Evolutionary conservation across 1,284 basidiomycete species (phyloP).

Genomic region (Cystobasidium slooffiae): DNA sequence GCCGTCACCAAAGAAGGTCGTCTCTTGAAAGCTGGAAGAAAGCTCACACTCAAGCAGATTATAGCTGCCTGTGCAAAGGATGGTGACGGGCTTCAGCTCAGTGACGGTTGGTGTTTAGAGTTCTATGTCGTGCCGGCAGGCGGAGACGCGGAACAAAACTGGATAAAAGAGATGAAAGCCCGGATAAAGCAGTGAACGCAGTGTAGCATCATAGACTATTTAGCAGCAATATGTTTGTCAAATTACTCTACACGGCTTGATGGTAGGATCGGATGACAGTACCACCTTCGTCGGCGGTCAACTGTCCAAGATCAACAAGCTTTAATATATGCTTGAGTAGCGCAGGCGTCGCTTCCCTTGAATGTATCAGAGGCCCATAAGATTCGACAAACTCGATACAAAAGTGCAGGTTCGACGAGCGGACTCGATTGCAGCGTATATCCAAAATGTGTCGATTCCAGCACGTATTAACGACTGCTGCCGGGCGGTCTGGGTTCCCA

Average conservation of each 20-base stretch:
- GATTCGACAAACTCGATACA: slow-evolving; percentile 34
- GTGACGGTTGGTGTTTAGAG: slow-evolving; percentile 73
- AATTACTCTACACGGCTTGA: slow-evolving; percentile 7
- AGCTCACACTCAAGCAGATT: slow-evolving; percentile 79
- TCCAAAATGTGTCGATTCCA: slow-evolving; percentile 39
- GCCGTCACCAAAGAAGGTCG: slow-evolving; percentile 76
- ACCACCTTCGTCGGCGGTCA: slow-evolving; percentile 28
- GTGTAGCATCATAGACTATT: not conserved
- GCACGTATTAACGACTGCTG: slow-evolving; percentile 35
- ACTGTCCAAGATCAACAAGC: slow-evolving; percentile 39
- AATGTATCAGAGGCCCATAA: slow-evolving; percentile 25
- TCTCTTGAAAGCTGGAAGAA: slow-evolving; percentile 85
- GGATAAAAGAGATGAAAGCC: slow-evolving; percentile 86
- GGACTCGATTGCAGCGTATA: slow-evolving; percentile 23
- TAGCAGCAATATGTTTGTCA: not conserved
- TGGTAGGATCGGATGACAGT: slow-evolving; percentile 24
- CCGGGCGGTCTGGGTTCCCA: slow-evolving; percentile 22
- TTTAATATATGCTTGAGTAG: slow-evolving; percentile 34
- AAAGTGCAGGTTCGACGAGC: slow-evolving; percentile 31
- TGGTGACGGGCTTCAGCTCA: slow-evolving; percentile 79
- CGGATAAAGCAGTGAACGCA: slow-evolving; percentile 1
- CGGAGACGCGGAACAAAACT: slow-evolving; percentile 77
- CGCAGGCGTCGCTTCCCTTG: slow-evolving; percentile 18
- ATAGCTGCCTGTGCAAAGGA: slow-evolving; percentile 63
- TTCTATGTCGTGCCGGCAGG: slow-evolving; percentile 77